Evolutionary conservation across 768 basidiomycete genomes (phyloP).

Genomic region (Calocera cornea): DNA sequence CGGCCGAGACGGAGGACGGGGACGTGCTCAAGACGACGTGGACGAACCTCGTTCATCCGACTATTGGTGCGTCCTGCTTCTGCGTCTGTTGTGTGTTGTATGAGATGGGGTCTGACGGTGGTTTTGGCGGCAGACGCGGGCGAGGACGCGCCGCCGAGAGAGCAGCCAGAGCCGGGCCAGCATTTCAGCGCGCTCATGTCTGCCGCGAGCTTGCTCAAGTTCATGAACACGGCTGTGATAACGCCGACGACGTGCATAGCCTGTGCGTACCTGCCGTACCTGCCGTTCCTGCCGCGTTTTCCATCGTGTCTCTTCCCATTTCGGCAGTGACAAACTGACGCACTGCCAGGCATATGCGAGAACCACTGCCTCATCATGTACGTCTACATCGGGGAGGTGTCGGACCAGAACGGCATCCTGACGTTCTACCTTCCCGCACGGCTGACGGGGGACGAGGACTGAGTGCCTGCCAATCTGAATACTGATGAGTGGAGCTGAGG

Average conservation of each 20-base stretch:
- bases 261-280: constrained; percentile 35
- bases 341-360: constrained; percentile 54
- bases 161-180: constrained; percentile 38
- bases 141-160: constrained; percentile 26
- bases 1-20: constrained; percentile 51
- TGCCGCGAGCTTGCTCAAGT: constrained; percentile 63
- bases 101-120: not conserved
- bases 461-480: not conserved
- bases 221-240: constrained; percentile 65
- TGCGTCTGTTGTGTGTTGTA: too few species aligned
- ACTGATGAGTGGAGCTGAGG: too few species aligned
- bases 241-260: constrained; percentile 68
- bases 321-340: too few species aligned
- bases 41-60: constrained; percentile 56
- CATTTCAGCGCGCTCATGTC: constrained; percentile 56
- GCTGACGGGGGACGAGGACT: constrained; percentile 36
- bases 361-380: constrained; percentile 77
- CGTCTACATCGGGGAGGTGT: constrained; percentile 72
- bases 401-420: constrained; percentile 67
- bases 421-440: constrained; percentile 81
- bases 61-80: constrained; percentile 35
- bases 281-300: not conserved
- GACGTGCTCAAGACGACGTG: constrained; percentile 68
- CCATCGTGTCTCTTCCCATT: too few species aligned
- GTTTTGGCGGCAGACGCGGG: not conserved